Conservation (phyloP, 352 stramenopile species). For the Globisporangium polare region DNA sequence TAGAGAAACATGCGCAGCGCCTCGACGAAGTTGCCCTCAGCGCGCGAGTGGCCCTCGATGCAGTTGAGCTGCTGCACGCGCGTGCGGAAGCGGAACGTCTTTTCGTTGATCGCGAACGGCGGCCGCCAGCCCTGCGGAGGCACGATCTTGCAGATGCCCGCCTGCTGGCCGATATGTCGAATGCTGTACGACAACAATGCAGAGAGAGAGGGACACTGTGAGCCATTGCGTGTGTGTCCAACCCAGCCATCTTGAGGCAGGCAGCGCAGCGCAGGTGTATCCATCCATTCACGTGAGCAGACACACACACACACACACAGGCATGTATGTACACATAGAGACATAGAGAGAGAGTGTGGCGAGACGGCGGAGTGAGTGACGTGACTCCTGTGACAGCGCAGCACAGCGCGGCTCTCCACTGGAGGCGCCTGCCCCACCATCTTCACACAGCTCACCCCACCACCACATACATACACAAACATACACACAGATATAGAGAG, state of each 20-base stretch:
- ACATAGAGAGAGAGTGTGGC: background rate
- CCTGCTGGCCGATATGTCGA: slow-evolving; percentile 87
- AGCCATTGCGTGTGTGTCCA: background rate
- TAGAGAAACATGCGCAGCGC: slow-evolving; percentile 81
- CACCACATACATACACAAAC: background rate
- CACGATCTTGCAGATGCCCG: slow-evolving; percentile 99
- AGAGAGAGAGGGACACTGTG: background rate
- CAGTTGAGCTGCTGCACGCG: slow-evolving; percentile 95
- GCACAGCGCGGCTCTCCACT: background rate
- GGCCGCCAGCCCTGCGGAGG: slow-evolving; percentile 93
- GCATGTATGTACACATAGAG: background rate
- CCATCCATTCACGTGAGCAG: background rate
- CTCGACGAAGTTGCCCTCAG: slow-evolving; percentile 81
- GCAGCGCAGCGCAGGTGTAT: background rate
- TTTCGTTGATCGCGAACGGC: slow-evolving; percentile 84
- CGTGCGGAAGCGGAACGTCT: slow-evolving; percentile 90
- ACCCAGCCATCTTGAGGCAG: background rate
- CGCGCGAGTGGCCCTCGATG: slow-evolving; percentile 75
- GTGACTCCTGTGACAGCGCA: background rate
- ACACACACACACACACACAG: background rate
- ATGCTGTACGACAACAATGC: slow-evolving; percentile 36
- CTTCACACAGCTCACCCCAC: background rate
- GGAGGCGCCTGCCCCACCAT: background rate
- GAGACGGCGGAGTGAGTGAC: background rate
- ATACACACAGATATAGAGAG: background rate